Conservation (phyloP, 139 green algal species). For the Chlorokybus atmophyticus region DNA sequence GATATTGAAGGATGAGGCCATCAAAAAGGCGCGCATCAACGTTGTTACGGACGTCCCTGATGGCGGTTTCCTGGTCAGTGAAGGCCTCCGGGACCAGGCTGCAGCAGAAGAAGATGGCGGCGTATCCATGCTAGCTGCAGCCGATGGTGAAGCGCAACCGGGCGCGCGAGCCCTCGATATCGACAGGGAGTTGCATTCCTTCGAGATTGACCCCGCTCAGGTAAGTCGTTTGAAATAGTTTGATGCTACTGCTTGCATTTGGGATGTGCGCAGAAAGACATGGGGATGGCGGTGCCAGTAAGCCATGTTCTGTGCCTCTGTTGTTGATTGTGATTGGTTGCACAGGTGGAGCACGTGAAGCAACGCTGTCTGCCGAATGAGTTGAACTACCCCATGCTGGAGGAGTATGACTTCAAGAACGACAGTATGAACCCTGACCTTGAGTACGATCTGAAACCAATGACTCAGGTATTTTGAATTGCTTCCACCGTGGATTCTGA, state of each 20-base stretch:
- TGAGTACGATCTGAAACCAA: slow-evolving; percentile 76
- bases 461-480: too few relatives aligned
- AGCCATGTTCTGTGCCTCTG: not conserved
- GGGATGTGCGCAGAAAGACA: too few relatives aligned
- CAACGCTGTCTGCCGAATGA: slow-evolving; percentile 70
- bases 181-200: slow-evolving; percentile 16
- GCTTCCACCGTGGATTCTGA: too few relatives aligned
- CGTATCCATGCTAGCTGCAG: too few relatives aligned
- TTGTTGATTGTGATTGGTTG: not conserved
- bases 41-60: too few relatives aligned
- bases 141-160: too few relatives aligned
- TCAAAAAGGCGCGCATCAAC: slow-evolving; percentile 18
- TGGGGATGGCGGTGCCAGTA: too few relatives aligned
- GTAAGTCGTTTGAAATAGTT: not conserved
- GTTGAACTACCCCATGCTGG: slow-evolving; percentile 92
- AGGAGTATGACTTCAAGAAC: slow-evolving; percentile 96
- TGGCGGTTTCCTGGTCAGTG: too few relatives aligned
- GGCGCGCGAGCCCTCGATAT: not conserved
- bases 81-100: too few relatives aligned
- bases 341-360: slow-evolving; percentile 90
- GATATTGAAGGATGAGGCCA: slow-evolving; percentile 47
- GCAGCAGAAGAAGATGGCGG: too few relatives aligned
- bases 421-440: slow-evolving; percentile 50
- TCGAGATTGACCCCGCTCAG: slow-evolving; percentile 26
- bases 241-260: too few relatives aligned